A percentile compares a stretch with the other conserved stretches of the same genome.
These are phyloP conservation scores for Moricandia arvensis DNA, from an alignment of 345 rosid species.

Conservation along the genomic window DNA sequence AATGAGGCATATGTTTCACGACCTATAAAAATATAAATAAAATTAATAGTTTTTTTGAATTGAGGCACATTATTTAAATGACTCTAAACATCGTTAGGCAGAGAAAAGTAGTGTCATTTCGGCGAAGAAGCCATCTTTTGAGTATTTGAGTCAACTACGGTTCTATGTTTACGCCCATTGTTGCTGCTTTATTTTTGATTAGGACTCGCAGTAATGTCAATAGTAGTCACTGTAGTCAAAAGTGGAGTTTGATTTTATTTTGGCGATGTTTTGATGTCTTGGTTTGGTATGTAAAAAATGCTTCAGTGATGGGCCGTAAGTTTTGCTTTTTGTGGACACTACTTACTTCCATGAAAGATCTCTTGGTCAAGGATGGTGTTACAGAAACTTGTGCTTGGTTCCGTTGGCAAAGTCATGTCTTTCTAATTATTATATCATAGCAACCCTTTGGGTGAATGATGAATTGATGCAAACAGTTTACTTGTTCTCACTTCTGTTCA, in stretches of 20 bases:
- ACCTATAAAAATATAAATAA: neutral
- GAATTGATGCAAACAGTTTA: neutral
- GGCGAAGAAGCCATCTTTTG: conserved; percentile 9
- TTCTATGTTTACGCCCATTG: neutral
- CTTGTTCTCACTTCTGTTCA: neutral
- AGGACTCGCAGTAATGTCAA: neutral
- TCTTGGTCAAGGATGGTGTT: neutral
- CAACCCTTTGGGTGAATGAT: neutral
- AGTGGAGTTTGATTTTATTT: neutral
- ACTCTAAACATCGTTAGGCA: conserved; percentile 1
- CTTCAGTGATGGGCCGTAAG: neutral
- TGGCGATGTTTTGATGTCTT: neutral
- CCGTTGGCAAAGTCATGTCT: neutral
- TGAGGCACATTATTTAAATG: conserved; percentile 26
- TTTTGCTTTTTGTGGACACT: neutral
- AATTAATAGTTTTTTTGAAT: neutral
- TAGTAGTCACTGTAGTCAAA: neutral
- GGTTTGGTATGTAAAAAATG: neutral
- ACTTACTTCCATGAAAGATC: neutral
- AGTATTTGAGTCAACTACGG: conserved; percentile 19
- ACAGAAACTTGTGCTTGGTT: neutral
- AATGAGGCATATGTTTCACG: conserved; percentile 27
- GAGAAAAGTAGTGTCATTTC: neutral
- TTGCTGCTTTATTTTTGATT: neutral
- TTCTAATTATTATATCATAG: too few species aligned